Base-by-base conservation (phyloP, 2,329 filamentous ascomycete genomes). In the Hypocreales sp. region DNA sequence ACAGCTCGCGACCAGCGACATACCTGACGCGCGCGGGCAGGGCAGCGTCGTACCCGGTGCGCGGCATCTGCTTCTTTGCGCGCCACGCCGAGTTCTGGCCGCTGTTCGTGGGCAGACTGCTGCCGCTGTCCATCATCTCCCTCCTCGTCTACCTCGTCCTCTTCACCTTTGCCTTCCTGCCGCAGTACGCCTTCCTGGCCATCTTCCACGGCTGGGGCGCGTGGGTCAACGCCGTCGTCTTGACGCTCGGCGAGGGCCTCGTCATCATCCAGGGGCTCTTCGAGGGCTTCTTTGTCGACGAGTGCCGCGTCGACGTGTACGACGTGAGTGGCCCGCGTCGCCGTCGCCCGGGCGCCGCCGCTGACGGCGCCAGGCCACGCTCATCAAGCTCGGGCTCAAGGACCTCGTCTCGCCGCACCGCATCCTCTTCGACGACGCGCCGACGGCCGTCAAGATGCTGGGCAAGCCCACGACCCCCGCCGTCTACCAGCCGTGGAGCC, bases 151-250 rank as follows among this genome's bases (percentile, higher is more conserved):
- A 93, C 35, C 58, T 75, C n/a, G 61, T 92, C 13, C 70, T 95
- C 13, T 95, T 95, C 51, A 62, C 82, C 9, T 92, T 90, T 51
- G 64, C 82, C 1, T 95, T 92, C 40, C 56, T 94, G 3, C 87
- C 87, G 0, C 82, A 95, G 47, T 83, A 83, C 30, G 80, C 81
- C 2, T 81, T 98, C 42, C 67, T 98, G 14, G 75, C 79, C 11
- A 70, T 95, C 39, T 95, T 94, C 49, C 86, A 95, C 42, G 79
- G 79, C 14, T 67, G 72, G 32, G 76, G 75, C 17, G 90, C 90
- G n/a, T 92, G 83, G 80, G 55, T 93, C 31, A 94, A 83, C 41
- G 84, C 79, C 3, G 73, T 81, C 0, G 76, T 95, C 35, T 61
- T 95, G 25, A 81, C 93, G 0, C 63, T 98, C n/a, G 81, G 82